Conservation (phyloP, 345 rosid genomes). For the Camelina hispida region DNA sequence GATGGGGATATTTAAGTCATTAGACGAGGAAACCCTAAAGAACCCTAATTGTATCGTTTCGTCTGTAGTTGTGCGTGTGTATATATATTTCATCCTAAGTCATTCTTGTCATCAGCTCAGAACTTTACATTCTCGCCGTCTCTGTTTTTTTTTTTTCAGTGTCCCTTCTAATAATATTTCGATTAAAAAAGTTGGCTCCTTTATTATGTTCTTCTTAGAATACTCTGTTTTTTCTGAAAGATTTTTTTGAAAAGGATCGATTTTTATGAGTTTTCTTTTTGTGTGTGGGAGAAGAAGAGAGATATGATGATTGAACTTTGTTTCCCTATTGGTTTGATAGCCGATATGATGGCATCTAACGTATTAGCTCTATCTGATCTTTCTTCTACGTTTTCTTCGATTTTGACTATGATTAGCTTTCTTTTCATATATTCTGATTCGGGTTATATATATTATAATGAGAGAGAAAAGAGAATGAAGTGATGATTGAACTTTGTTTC, state of each 20-base stretch:
- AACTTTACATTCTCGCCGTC: not conserved
- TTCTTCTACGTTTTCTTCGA: not conserved
- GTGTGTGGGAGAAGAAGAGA: not conserved
- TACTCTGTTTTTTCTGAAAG: not conserved
- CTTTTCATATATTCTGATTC: too few relatives aligned
- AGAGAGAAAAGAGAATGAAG: slow-evolving; percentile 18
- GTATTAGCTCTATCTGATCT: slow-evolving; percentile 51
- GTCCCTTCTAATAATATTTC: too few relatives aligned
- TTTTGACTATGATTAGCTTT: not conserved
- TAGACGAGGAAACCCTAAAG: not conserved
- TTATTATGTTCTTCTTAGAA: too few relatives aligned
- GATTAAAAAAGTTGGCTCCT: too few relatives aligned
- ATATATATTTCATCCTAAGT: slow-evolving; percentile 12
- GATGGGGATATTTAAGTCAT: slow-evolving; percentile 25
- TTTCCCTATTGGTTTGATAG: slow-evolving; percentile 50
- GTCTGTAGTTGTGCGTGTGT: slow-evolving; percentile 8
- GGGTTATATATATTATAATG: too few relatives aligned
- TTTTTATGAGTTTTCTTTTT: not conserved
- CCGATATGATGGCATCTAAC: slow-evolving; percentile 48
- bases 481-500: slow-evolving; percentile 46
- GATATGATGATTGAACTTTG: slow-evolving; percentile 40
- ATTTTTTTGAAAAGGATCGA: not conserved
- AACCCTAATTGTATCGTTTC: slow-evolving; percentile 8
- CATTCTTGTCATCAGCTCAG: too few relatives aligned
- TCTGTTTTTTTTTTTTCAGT: too few relatives aligned